Evolutionary conservation across 73 alveolate species (phyloP), one percentile per base, ranked within the genome.

Genomic region (Effrenium voratum): DNA sequence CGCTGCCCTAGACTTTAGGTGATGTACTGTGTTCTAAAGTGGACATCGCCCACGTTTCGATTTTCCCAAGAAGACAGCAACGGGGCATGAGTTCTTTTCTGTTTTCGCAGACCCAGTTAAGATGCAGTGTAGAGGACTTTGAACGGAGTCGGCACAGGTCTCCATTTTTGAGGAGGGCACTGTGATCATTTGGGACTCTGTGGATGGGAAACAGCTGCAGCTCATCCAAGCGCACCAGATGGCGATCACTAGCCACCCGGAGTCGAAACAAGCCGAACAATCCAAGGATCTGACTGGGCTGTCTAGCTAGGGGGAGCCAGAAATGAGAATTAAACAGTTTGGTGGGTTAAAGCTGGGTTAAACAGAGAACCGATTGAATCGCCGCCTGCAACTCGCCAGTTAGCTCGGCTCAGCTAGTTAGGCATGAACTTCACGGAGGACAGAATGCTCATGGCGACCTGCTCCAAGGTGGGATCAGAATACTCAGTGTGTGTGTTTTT

Each of bases 151-250:
- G n/a, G n/a, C n/a, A 0, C 40, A 90, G 97, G 97, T 90, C 88
- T 90, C 97, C 97, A 90, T 90, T 90, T 90, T 90, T 68, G 97
- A 90, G 97, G 97, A 90, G 87, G 97, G 97, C 60, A 90, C 97
- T n/a, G 97, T 90, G 77, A 70, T 90, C 28, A 52, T 90, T 41
- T 90, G 97, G 97, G 97, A 90, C 43, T 55, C 80, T 26, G 26
- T 26, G n/a, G 87, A 66, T 46, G 97, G 97, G 30, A 66, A 46
- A 40, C 97, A 90, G 76, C 76, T 90, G 76, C 75, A 90, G 75
- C 97, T 90, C 43, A 90, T 90, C 32, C 97, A 90, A 76, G 97
- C 88, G 6, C 97, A 90, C 76, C 97, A 90, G 88, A 90, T 90
- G 97, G 97, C 97, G 57, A 70, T 90, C 87, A 90, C 97, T 28